Conservation (phyloP, 148 eudicot species). For the Nepenthes mirabilis region DNA sequence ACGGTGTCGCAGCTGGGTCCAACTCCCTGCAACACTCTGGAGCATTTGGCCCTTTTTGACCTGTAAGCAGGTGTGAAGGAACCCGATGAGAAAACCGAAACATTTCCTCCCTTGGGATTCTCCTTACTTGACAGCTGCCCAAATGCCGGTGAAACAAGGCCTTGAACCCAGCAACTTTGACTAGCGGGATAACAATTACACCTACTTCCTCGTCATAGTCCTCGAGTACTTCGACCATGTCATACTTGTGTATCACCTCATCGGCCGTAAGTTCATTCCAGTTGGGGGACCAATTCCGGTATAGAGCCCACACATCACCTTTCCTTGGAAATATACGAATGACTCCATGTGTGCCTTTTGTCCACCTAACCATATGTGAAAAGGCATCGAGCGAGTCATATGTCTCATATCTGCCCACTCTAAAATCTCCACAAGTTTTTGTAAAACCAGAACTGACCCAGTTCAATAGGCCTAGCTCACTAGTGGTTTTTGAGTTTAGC, state of each 20-base stretch:
- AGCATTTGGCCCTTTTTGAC: background rate
- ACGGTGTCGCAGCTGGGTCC: background rate
- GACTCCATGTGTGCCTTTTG: background rate
- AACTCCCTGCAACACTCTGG: background rate
- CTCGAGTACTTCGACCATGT: background rate
- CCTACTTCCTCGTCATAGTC: background rate
- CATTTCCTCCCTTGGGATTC: background rate
- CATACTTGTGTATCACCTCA: background rate
- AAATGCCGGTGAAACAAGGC: background rate
- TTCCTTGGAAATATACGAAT: background rate
- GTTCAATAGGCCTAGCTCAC: background rate
- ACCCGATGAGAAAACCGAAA: background rate
- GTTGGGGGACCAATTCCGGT: background rate
- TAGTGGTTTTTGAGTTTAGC: background rate
- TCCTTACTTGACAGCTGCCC: background rate
- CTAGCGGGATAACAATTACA: background rate
- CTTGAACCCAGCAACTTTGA: background rate
- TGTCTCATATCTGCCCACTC: background rate
- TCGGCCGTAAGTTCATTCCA: background rate
- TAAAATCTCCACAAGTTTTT: background rate
- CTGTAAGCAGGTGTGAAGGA: background rate
- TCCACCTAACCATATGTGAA: background rate
- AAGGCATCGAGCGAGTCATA: background rate
- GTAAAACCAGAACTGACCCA: background rate
- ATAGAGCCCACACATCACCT: background rate